Percentiles rank a stretch among this genome's conserved stretches.
Conservation (phyloP, 805 yeast species). For the Metschnikowia lochheadii region DNA sequence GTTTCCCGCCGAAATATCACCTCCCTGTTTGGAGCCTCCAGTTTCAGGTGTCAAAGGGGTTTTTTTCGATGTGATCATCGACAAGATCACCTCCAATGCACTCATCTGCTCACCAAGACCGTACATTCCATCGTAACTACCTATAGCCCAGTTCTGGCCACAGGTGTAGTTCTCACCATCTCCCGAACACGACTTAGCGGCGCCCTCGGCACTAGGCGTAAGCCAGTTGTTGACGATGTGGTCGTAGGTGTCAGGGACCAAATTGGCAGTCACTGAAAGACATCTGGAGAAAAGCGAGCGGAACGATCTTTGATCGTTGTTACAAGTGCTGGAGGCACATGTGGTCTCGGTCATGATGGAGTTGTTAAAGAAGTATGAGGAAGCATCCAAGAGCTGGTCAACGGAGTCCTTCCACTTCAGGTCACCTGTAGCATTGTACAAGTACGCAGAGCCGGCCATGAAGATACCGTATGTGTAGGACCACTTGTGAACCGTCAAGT, state of each 20-base stretch:
- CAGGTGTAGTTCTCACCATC: slow-evolving; percentile 85
- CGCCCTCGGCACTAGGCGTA: slow-evolving; percentile 55
- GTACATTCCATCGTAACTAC: slow-evolving; percentile 59
- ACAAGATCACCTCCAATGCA: slow-evolving; percentile 57
- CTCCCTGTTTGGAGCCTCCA: slow-evolving; percentile 14
- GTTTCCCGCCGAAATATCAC: slow-evolving; percentile 31
- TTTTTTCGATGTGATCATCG: slow-evolving; percentile 23
- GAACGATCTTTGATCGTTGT: slow-evolving; percentile 74
- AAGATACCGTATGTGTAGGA: slow-evolving; percentile 67
- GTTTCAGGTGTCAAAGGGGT: slow-evolving; percentile 17
- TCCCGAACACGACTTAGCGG: slow-evolving; percentile 68
- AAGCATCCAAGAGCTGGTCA: slow-evolving; percentile 32
- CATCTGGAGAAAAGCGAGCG: slow-evolving; percentile 64
- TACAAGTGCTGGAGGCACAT: slow-evolving; percentile 56
- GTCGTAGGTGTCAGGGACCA: slow-evolving; percentile 48
- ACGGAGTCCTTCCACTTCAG: slow-evolving; percentile 40
- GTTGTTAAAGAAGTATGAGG: slow-evolving; percentile 35
- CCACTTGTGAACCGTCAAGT: slow-evolving; percentile 54
- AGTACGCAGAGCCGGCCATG: slow-evolving; percentile 65
- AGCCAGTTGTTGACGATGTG: slow-evolving; percentile 27
- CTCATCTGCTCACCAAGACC: slow-evolving; percentile 81
- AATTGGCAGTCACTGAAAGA: slow-evolving; percentile 52
- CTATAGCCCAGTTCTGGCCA: slow-evolving; percentile 61
- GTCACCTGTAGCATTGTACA: slow-evolving; percentile 58
- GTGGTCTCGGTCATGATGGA: slow-evolving; percentile 57